Percentiles rank a stretch among this genome's conserved stretches.
Conservation (phyloP, 768 basidiomycete species). For the Rhodotorula taiwanensis region DNA sequence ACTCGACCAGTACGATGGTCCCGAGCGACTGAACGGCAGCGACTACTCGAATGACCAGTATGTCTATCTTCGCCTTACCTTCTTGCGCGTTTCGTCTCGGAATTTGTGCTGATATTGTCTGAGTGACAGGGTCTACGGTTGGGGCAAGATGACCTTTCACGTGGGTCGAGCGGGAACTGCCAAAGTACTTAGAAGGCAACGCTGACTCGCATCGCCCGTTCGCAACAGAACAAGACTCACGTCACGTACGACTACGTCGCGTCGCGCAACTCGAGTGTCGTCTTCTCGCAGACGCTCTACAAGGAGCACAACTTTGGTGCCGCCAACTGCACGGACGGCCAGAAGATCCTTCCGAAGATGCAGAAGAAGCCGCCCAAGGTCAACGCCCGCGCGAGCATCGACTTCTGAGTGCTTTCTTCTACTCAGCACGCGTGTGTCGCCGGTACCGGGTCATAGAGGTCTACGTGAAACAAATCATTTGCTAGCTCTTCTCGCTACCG, state of each 20-base stretch:
- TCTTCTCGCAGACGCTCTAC: slow-evolving; percentile 24
- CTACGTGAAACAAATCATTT: no score
- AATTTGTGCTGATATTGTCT: no score
- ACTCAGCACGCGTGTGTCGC: no score
- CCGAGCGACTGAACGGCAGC: background rate
- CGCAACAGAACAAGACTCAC: slow-evolving; percentile 10
- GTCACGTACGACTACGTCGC: slow-evolving; percentile 18
- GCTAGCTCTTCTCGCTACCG: no score
- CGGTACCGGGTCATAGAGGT: no score
- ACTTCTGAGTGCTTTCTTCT: no score
- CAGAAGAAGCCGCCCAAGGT: no score
- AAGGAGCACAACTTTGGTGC: slow-evolving; percentile 13
- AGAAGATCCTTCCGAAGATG: background rate
- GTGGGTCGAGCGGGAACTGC: no score
- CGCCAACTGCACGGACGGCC: no score
- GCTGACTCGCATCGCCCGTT: no score
- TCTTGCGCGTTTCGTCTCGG: background rate
- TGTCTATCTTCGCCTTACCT: background rate
- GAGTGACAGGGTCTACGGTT: slow-evolving; percentile 13
- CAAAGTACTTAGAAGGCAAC: no score
- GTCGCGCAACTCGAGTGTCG: slow-evolving; percentile 17
- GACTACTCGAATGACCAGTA: slow-evolving; percentile 7
- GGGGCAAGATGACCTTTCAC: slow-evolving; percentile 23
- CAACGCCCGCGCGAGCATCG: no score
- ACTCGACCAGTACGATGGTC: slow-evolving; percentile 18